Conservation (phyloP, 1,284 basidiomycete genomes). For the Meripilus lineatus region DNA sequence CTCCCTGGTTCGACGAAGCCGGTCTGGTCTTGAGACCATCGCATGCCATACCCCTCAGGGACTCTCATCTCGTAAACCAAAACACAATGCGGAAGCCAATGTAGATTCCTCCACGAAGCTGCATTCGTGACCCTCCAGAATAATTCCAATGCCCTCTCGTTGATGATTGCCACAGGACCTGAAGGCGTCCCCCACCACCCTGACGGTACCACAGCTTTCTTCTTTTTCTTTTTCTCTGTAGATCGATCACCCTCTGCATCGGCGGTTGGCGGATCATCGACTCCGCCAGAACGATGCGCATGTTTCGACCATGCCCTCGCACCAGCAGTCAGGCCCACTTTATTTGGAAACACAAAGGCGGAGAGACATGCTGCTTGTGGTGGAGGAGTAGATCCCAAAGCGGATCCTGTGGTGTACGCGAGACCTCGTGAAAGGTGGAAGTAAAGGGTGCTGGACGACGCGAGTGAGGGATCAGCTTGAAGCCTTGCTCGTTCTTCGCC, state of each 20-base stretch:
- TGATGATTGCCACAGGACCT: constrained; percentile 45
- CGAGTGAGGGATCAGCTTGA: too few relatives aligned
- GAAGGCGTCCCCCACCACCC: constrained; percentile 56
- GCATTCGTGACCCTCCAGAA: constrained; percentile 46
- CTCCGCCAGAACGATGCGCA: constrained; percentile 49
- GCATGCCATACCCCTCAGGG: constrained; percentile 55
- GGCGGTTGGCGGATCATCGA: constrained; percentile 2
- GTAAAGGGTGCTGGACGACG: neutral
- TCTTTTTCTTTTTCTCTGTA: constrained; percentile 9
- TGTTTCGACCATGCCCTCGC: constrained; percentile 60
- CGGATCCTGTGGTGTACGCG: constrained; percentile 55
- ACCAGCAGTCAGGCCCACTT: constrained; percentile 44
- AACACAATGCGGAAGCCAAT: constrained; percentile 54
- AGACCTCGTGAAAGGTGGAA: constrained; percentile 44
- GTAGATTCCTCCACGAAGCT: constrained; percentile 53
- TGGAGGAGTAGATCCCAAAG: constrained; percentile 45
- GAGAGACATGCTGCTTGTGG: constrained; percentile 37
- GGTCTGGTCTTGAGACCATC: constrained; percentile 50
- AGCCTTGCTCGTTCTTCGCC: too few relatives aligned
- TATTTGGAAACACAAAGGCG: constrained; percentile 43
- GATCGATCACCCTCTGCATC: neutral
- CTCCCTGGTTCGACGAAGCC: constrained; percentile 1
- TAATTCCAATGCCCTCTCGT: constrained; percentile 41
- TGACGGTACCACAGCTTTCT: constrained; percentile 19
- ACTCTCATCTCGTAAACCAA: constrained; percentile 56